Percentiles rank a stretch among this genome's conserved stretches.
Evolutionary conservation across 2,329 filamentous ascomycete genomes (phyloP).

Genomic region (Neodidymelliopsis sp.): DNA sequence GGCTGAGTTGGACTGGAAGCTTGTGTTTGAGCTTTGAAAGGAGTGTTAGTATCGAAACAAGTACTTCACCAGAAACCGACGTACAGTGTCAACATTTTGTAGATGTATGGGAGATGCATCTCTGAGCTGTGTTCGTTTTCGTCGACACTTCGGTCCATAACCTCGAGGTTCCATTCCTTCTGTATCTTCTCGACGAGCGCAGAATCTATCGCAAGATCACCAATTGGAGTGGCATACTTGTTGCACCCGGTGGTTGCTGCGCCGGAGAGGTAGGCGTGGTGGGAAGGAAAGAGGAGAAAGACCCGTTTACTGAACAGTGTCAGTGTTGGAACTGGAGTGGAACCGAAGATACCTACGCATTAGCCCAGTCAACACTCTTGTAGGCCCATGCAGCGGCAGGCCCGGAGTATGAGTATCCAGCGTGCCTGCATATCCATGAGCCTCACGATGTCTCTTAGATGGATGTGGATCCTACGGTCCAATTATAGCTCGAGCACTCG

Average conservation of each 20-base stretch:
- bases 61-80: neutral
- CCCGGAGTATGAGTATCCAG: conserved; percentile 92
- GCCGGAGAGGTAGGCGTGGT: conserved; percentile 80
- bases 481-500: conserved; percentile 83
- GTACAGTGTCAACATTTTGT: conserved; percentile 71
- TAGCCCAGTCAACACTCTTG: conserved; percentile 81
- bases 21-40: conserved; percentile 39
- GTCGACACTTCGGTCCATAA: conserved; percentile 72
- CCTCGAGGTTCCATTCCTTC: conserved; percentile 37
- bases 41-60: neutral
- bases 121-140: conserved; percentile 91
- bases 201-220: conserved; percentile 71
- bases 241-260: conserved; percentile 78
- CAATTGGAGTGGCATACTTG: conserved; percentile 77
- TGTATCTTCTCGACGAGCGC: conserved; percentile 59
- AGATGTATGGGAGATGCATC: conserved; percentile 95
- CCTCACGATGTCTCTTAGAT: conserved; percentile 13
- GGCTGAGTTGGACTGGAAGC: conserved; percentile 50
- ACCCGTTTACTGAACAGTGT: conserved; percentile 71
- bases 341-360: conserved; percentile 62
- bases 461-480: conserved; percentile 73
- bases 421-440: conserved; percentile 70
- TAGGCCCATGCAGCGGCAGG: conserved; percentile 94
- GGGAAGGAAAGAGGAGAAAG: conserved; percentile 92
- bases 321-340: neutral